Evolutionary conservation across 2,329 filamentous ascomycete species (phyloP).

Genomic region (Trichoderma lentiforme): DNA sequence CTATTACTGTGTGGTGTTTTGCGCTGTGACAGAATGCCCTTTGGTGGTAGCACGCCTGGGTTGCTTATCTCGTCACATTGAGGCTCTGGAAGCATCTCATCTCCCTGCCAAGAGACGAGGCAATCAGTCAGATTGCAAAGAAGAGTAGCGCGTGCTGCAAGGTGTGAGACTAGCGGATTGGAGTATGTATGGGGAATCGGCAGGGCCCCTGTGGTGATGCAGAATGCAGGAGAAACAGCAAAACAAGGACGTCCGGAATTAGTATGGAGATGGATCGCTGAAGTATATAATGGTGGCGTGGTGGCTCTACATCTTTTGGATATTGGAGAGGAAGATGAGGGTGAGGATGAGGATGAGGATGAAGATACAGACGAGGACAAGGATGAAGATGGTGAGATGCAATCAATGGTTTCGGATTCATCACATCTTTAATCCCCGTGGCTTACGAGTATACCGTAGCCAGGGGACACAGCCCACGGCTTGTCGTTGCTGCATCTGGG

Average conservation of each 20-base stretch:
- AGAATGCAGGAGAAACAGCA: background rate
- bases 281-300: background rate
- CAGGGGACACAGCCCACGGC: background rate
- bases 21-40: background rate
- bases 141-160: background rate
- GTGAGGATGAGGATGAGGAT: background rate
- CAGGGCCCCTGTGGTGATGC: background rate
- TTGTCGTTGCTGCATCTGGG: background rate
- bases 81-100: background rate
- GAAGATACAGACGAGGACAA: background rate
- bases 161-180: background rate
- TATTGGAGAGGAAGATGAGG: background rate
- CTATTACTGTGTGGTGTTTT: background rate
- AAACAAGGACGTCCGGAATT: background rate
- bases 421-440: background rate
- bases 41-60: background rate
- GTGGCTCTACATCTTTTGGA: background rate
- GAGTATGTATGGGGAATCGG: background rate
- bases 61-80: background rate
- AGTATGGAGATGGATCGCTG: background rate
- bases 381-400: background rate
- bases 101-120: background rate
- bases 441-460: background rate
- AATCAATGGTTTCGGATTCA: background rate
- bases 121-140: background rate